Conservation (phyloP, 305 asterid species). For the Solanum hybrid region DNA sequence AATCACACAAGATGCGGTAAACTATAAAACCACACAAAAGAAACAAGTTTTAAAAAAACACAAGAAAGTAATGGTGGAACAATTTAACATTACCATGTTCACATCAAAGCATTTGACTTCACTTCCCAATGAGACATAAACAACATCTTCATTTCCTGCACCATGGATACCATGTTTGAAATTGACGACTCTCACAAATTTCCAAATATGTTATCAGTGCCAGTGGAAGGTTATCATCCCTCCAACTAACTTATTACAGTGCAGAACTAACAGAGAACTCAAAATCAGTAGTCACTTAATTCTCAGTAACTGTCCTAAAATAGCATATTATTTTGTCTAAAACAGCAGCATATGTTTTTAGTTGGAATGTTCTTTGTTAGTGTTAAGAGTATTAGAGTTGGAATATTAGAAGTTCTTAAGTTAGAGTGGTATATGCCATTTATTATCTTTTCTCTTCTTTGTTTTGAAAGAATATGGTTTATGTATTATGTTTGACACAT, state of each 20-base stretch:
- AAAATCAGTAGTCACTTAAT: background rate
- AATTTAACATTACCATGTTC: slow-evolving; percentile 42
- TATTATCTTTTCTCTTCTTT: background rate
- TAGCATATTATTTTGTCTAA: background rate
- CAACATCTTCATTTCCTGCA: slow-evolving; percentile 77
- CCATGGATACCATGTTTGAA: slow-evolving; percentile 5
- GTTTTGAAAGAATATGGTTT: background rate
- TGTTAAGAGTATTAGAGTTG: background rate
- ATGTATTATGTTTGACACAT: background rate
- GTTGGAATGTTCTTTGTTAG: background rate
- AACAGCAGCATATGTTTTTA: background rate
- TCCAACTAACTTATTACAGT: background rate
- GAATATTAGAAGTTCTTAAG: background rate
- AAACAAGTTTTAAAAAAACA: background rate
- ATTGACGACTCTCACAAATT: background rate
- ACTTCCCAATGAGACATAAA: slow-evolving; percentile 57
- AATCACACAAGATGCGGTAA: background rate
- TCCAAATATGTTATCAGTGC: background rate
- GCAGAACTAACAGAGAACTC: background rate
- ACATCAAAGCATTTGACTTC: slow-evolving; percentile 70
- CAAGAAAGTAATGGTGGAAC: background rate
- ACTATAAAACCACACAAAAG: background rate
- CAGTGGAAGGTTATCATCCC: background rate
- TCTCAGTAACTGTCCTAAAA: background rate
- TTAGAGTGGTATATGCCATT: background rate